Evolutionary conservation across 768 basidiomycete genomes (phyloP), one percentile per base, ranked within the genome.

Genomic region (Cubamyces lactineus): DNA sequence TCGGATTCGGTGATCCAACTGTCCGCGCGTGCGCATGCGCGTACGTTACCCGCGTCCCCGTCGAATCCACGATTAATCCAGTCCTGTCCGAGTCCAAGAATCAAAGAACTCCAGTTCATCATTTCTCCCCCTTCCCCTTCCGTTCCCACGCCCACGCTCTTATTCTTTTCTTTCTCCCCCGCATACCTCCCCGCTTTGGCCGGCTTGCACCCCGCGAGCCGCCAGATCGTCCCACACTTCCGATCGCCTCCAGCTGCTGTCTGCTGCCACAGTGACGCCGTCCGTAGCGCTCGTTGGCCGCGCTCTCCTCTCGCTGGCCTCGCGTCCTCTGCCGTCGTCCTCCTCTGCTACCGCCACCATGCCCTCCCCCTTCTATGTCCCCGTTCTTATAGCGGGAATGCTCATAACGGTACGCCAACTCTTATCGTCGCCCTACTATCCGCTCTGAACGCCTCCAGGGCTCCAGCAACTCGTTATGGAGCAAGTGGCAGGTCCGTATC

Each of bases 301-400:
- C 28, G 41, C 11, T 52, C 39, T 47, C 52, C 26, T 45, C 50
- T 45, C 59, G 26, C 45, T n/a, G 24, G 24, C 52, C 26, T 34
- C 58, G 43, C 58, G 41, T 38, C 63, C 39, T 43, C 67, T 28
- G 15, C 66, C 47, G 66, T 51, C 63, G 16, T 24, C 16, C 41
- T 38, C 57, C 47, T 43, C 61, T 42, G 54, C 15, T 45, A 61
- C 67, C 23, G 7, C 66, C 47, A 66, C 70, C 51, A 93, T 92
- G 91, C 82, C 89, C 21, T 78, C 84, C 67, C 82, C 85, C 23
- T 71, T 86, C 64, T 91, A 82, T 73, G 78, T 93, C 56, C 91
- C 91, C 34, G 70, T 90, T 70, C 89, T 98, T 72, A 86, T 98
- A 17, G 86, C 80, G 57, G 95, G 96, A 50, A 97, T 97, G 96